These are phyloP conservation scores for Craterostigma plantagineum DNA, from an alignment of 257 asterid species.

Conservation along the genomic window DNA sequence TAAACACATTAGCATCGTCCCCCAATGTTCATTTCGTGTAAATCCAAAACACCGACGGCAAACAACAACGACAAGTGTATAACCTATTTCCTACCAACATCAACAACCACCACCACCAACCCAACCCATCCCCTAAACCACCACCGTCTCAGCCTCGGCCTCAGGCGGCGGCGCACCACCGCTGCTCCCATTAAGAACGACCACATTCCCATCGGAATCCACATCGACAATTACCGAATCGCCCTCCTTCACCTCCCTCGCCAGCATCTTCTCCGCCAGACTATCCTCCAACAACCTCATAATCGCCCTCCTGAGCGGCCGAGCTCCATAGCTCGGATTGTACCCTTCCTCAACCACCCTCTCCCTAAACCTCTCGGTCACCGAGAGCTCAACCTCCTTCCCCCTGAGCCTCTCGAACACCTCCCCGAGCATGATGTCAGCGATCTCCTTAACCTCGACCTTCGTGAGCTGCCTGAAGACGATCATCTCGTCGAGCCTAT, in stretches of 20 bases:
- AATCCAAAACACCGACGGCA: too few relatives aligned
- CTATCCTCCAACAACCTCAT: slow-evolving; percentile 66
- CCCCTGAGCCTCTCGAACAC: slow-evolving; percentile 38
- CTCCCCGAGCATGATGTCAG: slow-evolving; percentile 55
- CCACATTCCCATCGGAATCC: slow-evolving; percentile 12
- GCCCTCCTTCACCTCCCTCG: slow-evolving; percentile 48
- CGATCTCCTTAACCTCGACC: slow-evolving; percentile 63
- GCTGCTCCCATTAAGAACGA: too few relatives aligned
- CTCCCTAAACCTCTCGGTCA: slow-evolving; percentile 46
- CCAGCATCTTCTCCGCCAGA: slow-evolving; percentile 74
- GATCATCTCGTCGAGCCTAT: slow-evolving; percentile 67
- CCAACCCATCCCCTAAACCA: too few relatives aligned
- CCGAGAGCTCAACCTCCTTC: slow-evolving; percentile 46
- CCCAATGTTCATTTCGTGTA: too few relatives aligned
- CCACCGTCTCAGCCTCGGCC: too few relatives aligned
- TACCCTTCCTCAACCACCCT: slow-evolving; percentile 56
- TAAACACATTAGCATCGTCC: too few relatives aligned
- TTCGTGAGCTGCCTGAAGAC: slow-evolving; percentile 64
- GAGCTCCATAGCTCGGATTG: slow-evolving; percentile 63
- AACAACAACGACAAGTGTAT: too few relatives aligned
- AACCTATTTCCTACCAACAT: too few relatives aligned
- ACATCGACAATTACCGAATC: slow-evolving; percentile 49
- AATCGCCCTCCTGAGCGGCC: slow-evolving; percentile 73
- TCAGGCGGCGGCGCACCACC: too few relatives aligned
- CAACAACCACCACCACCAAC: too few relatives aligned